Base-by-base conservation (phyloP, 768 basidiomycete genomes). In the Peribolospora baueri region DNA sequence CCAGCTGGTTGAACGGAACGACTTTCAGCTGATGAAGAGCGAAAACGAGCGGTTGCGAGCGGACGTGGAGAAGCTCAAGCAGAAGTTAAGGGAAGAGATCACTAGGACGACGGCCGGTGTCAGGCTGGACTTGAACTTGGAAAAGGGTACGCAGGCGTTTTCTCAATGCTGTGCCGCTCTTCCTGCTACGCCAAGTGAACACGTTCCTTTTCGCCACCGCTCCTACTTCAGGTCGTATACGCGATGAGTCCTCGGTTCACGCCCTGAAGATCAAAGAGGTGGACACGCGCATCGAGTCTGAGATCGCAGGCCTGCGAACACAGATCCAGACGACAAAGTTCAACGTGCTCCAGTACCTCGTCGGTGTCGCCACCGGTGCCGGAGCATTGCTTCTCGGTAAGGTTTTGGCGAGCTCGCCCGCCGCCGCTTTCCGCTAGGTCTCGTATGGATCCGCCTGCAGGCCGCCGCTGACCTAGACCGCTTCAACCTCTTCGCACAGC, bases 251-350 rank as follows among this genome's bases (percentile, higher is more conserved):
- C 60, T 81, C 78, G 61, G 78, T 79, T 46, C 85, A 95, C 63
- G 88, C 93, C 63, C 71, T 90, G 53, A 95, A 95, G 76, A 84
- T 97, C 64, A 87, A 86, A 67, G 91, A 98, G 67, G 88, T 95
- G 13, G 91, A 97, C 63, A 95, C 91, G 3, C 71, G 84, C 65
- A 95, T 97, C 61, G 91, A 98, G 68, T 84, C 84, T 65, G 88
- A 95, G 68, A 91, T 91, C 64, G 85, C 87, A 7, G 78, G 77
- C 3, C 66, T 93, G 53, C 72, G 83, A 54, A 90, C 62, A n/a
- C 67, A 68, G 54, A 70, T 71, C 61, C 69, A 71, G 55, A 65
- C 68, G 46, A 68, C 69, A 42, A 71, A 71, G 58, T 67, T 68
- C 58, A 63, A 49, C 45, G 7, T 46, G 10, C 7, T 52, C 25